Conservation (phyloP, 176 grass and related monocot genomes). For the Oryza rufipogon region DNA sequence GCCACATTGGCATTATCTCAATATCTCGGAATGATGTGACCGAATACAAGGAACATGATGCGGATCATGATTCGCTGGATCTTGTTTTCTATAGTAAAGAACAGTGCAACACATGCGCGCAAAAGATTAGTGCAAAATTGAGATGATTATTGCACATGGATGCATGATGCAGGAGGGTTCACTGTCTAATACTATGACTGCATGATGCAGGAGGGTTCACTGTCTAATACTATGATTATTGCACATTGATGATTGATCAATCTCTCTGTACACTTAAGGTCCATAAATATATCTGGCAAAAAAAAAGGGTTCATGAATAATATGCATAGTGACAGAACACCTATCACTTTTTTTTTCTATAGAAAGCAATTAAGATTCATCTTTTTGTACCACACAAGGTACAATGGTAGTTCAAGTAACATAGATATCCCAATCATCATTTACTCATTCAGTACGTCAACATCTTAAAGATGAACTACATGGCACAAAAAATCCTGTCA, state of each 20-base stretch:
- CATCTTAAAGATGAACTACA: neutral
- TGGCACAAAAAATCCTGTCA: neutral
- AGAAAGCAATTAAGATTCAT: neutral
- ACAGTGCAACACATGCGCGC: neutral
- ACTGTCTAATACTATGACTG: neutral
- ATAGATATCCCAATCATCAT: neutral
- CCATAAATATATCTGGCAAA: neutral
- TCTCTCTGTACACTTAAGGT: neutral
- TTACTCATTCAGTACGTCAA: neutral
- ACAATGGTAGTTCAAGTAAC: neutral
- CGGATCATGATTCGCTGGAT: neutral
- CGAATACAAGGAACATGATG: neutral
- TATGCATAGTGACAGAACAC: neutral
- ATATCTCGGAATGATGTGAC: neutral
- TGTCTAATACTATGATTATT: neutral
- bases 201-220: no score
- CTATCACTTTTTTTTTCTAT: neutral
- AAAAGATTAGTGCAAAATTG: neutral
- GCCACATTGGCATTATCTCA: neutral
- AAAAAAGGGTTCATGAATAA: neutral
- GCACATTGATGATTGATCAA: neutral
- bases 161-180: neutral
- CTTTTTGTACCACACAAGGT: neutral
- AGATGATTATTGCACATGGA: conserved; percentile 34
- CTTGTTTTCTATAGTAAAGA: neutral